Conservation (phyloP, 768 basidiomycete species). For the Clavulina sp. region DNA sequence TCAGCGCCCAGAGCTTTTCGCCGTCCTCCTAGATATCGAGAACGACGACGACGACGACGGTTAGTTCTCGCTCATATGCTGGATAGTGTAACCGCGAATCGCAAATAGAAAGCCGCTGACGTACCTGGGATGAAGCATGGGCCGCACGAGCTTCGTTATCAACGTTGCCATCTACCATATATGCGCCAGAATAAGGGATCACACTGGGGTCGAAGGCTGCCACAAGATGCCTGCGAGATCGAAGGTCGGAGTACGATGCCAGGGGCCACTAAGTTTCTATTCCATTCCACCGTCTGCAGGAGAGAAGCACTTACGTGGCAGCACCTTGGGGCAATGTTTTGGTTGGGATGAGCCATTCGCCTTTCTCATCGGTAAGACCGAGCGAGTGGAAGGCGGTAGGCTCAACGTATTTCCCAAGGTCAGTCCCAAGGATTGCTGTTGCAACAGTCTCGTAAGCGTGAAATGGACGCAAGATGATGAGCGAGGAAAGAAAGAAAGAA, state of each 20-base stretch:
- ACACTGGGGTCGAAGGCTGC: slow-evolving; percentile 11
- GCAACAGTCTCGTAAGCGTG: not conserved
- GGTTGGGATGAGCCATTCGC: not conserved
- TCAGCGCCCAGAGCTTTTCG: not conserved
- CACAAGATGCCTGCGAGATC: slow-evolving; percentile 6
- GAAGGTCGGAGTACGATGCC: not conserved
- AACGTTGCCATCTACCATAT: slow-evolving; percentile 1
- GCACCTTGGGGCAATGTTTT: slow-evolving; percentile 4
- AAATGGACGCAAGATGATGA: not conserved
- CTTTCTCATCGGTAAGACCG: slow-evolving; percentile 3
- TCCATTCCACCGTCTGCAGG: too few species aligned
- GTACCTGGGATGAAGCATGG: not conserved
- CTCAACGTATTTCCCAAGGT: too few species aligned
- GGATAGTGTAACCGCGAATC: not conserved
- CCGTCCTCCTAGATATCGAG: not conserved
- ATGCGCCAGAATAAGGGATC: not conserved
- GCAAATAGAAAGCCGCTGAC: not conserved
- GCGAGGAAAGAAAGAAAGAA: not conserved
- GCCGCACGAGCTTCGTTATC: not conserved
- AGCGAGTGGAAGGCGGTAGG: not conserved
- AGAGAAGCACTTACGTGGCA: slow-evolving; percentile 4
- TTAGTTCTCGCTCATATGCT: too few species aligned
- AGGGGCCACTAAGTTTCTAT: too few species aligned
- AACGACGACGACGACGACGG: too few species aligned
- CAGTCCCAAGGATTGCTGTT: too few species aligned